A percentile compares a stretch with the other conserved stretches of the same genome.
phyloP scores from a whole-genome alignment of 2,329 filamentous ascomycete species.

The Sporothrix pseudoabietina region DNA sequence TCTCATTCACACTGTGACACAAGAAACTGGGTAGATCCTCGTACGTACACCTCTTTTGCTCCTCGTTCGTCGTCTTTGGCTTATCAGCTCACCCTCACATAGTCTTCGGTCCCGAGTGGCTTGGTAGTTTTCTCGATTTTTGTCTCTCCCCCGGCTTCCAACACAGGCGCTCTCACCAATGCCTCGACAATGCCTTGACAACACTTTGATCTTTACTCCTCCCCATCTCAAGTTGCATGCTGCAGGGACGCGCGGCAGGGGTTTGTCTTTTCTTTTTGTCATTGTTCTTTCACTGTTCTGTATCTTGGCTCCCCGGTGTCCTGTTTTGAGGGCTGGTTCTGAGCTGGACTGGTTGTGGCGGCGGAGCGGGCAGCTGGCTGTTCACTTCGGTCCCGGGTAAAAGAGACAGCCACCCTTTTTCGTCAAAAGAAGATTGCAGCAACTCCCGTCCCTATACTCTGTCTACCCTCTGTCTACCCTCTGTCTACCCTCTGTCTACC shows the following conservation, averaged over 20 bases:
- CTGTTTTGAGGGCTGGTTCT: background rate
- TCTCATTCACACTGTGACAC: background rate
- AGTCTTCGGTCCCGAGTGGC: constrained; percentile 8
- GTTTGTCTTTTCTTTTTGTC: background rate
- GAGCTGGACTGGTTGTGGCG: background rate
- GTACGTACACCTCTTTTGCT: background rate
- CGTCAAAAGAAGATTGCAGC: background rate
- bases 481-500: background rate
- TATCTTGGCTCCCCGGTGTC: no score
- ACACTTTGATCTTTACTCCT: background rate
- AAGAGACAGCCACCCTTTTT: constrained; percentile 1
- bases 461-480: background rate
- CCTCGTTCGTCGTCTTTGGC: background rate
- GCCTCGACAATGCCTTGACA: background rate
- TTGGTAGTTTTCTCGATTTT: constrained; percentile 6
- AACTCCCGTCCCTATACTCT: background rate
- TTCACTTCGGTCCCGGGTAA: constrained; percentile 25
- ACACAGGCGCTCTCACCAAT: background rate
- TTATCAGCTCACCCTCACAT: background rate
- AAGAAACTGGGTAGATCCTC: background rate
- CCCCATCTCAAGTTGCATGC: background rate
- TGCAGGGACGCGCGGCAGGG: constrained; percentile 24
- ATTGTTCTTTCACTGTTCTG: no score
- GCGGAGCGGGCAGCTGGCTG: constrained; percentile 7
- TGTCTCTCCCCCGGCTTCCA: background rate